Base-by-base conservation (phyloP, 495 filamentous ascomycete genomes). In the Clavariopsis aquatica region DNA sequence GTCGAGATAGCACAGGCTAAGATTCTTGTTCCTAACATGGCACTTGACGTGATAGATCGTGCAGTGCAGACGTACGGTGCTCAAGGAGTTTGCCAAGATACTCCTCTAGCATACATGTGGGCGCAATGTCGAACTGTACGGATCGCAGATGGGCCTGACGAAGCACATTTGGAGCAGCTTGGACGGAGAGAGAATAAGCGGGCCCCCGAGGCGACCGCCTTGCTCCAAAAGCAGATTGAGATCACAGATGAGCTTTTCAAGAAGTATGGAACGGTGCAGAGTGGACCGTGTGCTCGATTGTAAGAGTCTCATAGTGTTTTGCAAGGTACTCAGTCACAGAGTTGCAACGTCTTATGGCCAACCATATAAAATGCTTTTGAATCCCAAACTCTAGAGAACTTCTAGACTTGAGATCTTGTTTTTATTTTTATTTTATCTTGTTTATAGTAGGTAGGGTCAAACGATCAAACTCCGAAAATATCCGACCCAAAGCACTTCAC, bases 141-240 rank as follows among this genome's bases (percentile, higher is more conserved):
- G 57, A 84, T 96, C 71, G 92, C 90, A 3, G 92, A 96, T 77
- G 93, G 92, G 6, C 92, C 92, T 0, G 93, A 96, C 76, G 93
- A 96, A 82, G 92, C 95, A 41, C 92, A 96, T 77, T 75, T 96
- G 74, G 89, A 95, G 78, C 92, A 96, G 75, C 80, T 96, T 77
- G 93, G 91, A 12, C 83, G 84, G 69, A 85, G 91, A 53, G 92
- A 97, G 81, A 95, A 92, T 72, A 87, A 83, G 77, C 75, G 82
- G 43, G 59, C 65, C 23, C 45, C 10, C 1, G 59, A 68, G 59
- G 65, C 65, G n/a, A 53, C 24, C 12, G 46, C 26, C 20, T 38
- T 57, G 22, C 20, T 68, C 3, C 43, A 63, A 54, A 63, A 54
- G 34, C 65, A 68, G 65, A 46, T 60, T 29, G 65, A 68, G 17